Evolutionary conservation across 2,329 filamentous ascomycete genomes (phyloP), one percentile per base, ranked within the genome.

Genomic region (Elsinoe arachidis): DNA sequence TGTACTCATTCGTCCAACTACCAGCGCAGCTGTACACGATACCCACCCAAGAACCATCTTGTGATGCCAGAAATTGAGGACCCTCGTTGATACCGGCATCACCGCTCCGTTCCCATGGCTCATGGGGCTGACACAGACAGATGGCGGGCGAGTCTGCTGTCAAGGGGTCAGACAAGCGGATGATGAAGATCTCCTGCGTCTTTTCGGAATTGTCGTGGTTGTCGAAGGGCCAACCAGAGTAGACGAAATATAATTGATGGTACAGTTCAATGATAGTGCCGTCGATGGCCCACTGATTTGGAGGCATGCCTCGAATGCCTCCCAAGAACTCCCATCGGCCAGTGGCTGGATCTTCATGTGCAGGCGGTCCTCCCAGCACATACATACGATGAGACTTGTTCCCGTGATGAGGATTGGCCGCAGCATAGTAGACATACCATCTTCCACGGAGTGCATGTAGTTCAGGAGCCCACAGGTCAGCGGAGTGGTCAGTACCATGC

Each of bases 341-440:
- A 33, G 66, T 62, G 35, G 65, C 65, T n/a, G 67, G 68, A 47
- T 68, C 62, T 46, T 59, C 37, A 11, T 60, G 37, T n/a, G 61
- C 63, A 0, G 67, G 63, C 0, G 75, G 75, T 0, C 75, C 75
- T 17, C 68, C 67, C 1, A 77, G 69, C 5, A 77, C 73, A 59
- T 70, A 76, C 72, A 76, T 76, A 19, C 75, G 66, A 63, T 77
- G 75, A 0, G 68, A 69, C 15, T 66, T 66, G 64, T 77, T 77
- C 55, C 74, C 74, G n/a, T 72, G 63, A 39, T 64, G 59, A 1
- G 71, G 71, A 60, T 76, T 64, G 17, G 70, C 72, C 14, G 70
- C 73, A 2, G 69, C 76, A 64, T 71, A 77, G 65, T 81, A 81
- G 59, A 80, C 71, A 65, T 80, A 82, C 79, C 79, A 82, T 19